Base-by-base conservation (phyloP, 257 asterid genomes). In the Solanum lignicaule region DNA sequence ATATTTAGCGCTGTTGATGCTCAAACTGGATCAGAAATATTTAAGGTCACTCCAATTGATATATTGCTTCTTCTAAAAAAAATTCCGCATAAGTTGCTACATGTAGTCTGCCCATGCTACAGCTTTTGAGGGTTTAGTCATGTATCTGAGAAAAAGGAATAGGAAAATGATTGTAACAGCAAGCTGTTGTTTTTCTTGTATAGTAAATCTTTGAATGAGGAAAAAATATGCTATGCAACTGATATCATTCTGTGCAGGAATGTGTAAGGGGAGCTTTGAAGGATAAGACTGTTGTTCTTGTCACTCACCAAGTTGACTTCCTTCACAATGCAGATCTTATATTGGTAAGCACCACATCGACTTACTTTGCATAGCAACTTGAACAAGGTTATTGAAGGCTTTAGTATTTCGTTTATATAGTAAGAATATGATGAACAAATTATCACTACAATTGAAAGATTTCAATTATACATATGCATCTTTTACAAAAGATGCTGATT, bases 1-100 rank as follows among this genome's bases (percentile, higher is more conserved):
- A 41, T 93, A n/a, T 95, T 95, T 85, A 94, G 98, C 84, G 98
- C 98, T 7, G 98, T 95, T 74, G 98, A 95, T 94, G 98, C 98
- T 88, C 98, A 95, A 86, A 94, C 98, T 6, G 98, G 98, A 71
- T 87, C 98, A 8, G 94, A 94, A 84, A 92, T 95, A 86, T 95
- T 94, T 79, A 95, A 93, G 95, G 98, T 95, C 68, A 58, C n/a
- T 39, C 32, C 72, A 83, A 35, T 39, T 86, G 39, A 66, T 43
- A 33, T 66, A 14, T 84, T 10, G 25, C 41, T 31, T 41, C 52
- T 18, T 39, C 32, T 36, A 35, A 35, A 35, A 35, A 35, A 35
- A 35, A 35, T 4, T n/a, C 2, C 3, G 3, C 38, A 25, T 78
- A 41, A 78, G 36, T 78, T 41, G 25, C 36, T 78, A 41, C 55